Conservation (phyloP, 176 grass and related monocot genomes). For the Oryza officinalis region DNA sequence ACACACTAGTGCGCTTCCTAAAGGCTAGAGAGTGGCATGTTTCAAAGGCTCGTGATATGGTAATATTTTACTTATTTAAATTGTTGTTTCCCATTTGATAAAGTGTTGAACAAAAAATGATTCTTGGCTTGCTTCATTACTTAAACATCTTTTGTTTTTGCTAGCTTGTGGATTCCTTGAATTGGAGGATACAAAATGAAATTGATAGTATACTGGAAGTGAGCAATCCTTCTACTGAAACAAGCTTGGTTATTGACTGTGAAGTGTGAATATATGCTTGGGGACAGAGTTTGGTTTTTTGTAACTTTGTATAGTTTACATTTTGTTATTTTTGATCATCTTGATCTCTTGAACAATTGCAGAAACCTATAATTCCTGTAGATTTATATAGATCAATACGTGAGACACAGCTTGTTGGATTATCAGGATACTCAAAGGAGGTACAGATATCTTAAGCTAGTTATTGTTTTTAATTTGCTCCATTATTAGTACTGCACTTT, state of each 20-base stretch:
- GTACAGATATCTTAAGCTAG: conserved; percentile 38
- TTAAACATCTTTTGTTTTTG: conserved; percentile 39
- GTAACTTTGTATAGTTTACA: neutral
- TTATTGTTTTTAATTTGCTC: conserved; percentile 15
- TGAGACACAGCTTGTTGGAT: conserved; percentile 67
- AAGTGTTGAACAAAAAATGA: conserved; percentile 13
- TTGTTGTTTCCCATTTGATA: conserved; percentile 21
- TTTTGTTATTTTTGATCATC: conserved; percentile 19
- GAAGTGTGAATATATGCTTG: neutral
- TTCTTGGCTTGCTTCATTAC: conserved; percentile 21
- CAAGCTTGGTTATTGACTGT: neutral
- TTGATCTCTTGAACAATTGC: conserved; percentile 40
- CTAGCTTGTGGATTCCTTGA: conserved; percentile 82
- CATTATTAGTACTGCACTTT: conserved; percentile 9
- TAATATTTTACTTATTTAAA: conserved; percentile 18
- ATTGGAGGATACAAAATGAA: conserved; percentile 90
- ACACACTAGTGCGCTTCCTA: conserved; percentile 68
- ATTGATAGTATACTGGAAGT: conserved; percentile 82
- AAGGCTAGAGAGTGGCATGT: conserved; percentile 83
- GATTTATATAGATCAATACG: conserved; percentile 74
- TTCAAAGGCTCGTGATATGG: conserved; percentile 69
- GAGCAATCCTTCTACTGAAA: conserved; percentile 30
- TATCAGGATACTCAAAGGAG: conserved; percentile 75
- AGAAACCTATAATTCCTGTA: conserved; percentile 76
- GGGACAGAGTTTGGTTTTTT: neutral